Percentiles rank a stretch among this genome's conserved stretches.
Conservation (phyloP, 129 eudicot genomes). For the Scalesia atractyloides region DNA sequence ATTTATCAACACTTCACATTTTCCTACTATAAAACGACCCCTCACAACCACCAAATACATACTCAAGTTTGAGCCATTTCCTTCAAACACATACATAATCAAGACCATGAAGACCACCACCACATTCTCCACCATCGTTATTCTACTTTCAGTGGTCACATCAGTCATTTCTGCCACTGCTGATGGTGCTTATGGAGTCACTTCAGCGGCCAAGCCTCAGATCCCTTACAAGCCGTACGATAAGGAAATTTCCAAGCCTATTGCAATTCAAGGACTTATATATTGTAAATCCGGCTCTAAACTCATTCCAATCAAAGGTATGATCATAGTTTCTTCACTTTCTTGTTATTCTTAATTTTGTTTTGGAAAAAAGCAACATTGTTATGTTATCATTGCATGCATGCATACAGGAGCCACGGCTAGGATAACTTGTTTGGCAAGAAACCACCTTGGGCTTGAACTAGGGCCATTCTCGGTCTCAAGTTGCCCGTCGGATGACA, state of each 20-base stretch:
- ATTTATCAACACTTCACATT: not conserved
- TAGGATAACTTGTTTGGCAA: conserved; percentile 49
- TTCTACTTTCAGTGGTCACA: not conserved
- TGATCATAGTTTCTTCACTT: not conserved
- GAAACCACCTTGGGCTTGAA: conserved; percentile 51
- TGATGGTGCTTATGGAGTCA: conserved; percentile 19
- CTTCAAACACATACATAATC: conserved; percentile 4
- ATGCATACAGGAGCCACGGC: conserved; percentile 46
- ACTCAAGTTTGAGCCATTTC: not conserved
- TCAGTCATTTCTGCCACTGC: conserved; percentile 7
- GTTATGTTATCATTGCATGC: not conserved
- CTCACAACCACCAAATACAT: conserved; percentile 16
- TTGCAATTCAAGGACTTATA: conserved; percentile 52
- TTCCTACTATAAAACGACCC: conserved; percentile 28
- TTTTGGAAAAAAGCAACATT: not conserved
- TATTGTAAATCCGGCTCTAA: conserved; percentile 50
- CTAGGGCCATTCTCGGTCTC: conserved; percentile 46
- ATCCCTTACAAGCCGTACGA: conserved; percentile 18
- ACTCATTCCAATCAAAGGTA: conserved; percentile 51
- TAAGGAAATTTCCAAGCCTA: conserved; percentile 20
- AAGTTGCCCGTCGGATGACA: conserved; percentile 48
- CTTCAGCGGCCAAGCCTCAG: conserved; percentile 13
- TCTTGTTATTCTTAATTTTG: not conserved
- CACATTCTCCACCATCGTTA: conserved; percentile 18
- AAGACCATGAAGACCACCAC: conserved; percentile 26